Evolutionary conservation across 306 rosid genomes (phyloP), one percentile per base, ranked within the genome.

Genomic region (Heteromeles arbutifolia): DNA sequence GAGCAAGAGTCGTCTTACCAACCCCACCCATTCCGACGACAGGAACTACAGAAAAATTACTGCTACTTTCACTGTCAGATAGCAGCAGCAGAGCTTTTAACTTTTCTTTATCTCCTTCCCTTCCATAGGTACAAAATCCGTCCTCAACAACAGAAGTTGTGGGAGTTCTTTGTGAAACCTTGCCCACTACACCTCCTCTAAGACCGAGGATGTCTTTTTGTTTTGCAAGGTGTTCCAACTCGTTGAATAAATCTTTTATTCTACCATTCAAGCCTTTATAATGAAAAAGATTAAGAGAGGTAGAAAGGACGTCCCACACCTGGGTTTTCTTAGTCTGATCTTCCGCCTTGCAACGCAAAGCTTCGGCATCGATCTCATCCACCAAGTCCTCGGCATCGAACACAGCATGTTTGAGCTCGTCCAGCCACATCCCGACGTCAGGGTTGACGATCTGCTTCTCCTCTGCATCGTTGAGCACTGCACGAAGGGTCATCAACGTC

Each of bases 401-500:
- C 31, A 61, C 34, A 61, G n/a, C 37, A 25, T 26, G 19, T 14
- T 26, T 28, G 32, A 61, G 37, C 37, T 34, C 37, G 0, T 34
- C 37, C 0, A 34, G 37, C 37, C 37, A 34, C 37, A 0, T 34
- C 37, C 37, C 37, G 37, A 34, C 37, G 37, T 0, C 37, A 1
- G 0, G 8, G 37, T 34, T 0, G 8, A 34, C 37, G 0, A 34
- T 34, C 8, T 34, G 37, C 8, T 34, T 6, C 37, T 34, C 37
- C 37, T 34, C 37, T 34, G 37, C 37, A 0, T 34, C 37, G 2
- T 34, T 34, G 37, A 34, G 37, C 8, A 34, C 37, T 34, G 37
- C 37, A 1, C 0, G 2, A 1, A 34, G 37, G 0, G 0, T 34
- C 37, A 34, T 0, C 37, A 34, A 34, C 37, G 0, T 34, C 8